Evolutionary conservation across 228 moss, liverwort and hornwort genomes (phyloP), one percentile per base, ranked within the genome.

Genomic region (Sphagnum magellanicum): DNA sequence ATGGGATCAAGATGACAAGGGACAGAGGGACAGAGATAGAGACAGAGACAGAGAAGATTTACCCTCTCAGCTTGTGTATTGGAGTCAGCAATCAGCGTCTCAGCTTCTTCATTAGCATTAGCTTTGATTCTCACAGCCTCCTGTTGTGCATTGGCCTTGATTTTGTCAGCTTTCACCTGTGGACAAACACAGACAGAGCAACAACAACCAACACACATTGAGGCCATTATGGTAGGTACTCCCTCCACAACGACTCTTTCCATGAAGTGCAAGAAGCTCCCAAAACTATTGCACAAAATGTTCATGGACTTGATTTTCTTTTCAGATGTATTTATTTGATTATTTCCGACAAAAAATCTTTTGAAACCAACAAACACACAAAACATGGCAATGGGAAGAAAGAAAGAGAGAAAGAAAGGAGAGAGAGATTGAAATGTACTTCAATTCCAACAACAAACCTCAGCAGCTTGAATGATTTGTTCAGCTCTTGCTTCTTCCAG

Each of bases 401-500:
- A 32, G 32, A 32, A 32, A 32, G 32, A 32, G 32, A 32, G 32
- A 3, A 32, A 32, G 32, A 32, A 32, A 32, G 32, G 0, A 32
- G 32, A 32, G 32, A 32, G 32, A 32, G 32, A 32, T 32, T 32
- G 32, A 32, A 32, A 32, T 32, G 32, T 32, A 32, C 32, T 32
- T 32, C 32, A 32, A 32, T 32, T 32, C 50, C 9, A 49, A 4
- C 50, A 15, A 60, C 48, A 8, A 63, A 92, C 95, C 87, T 85
- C 85, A 53, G 92, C 85, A 13, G 63, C 50, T 61, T 78, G 77
- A 63, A 85, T 76, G 16, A 84, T 71, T 60, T 69, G 57, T 8
- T 90, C 87, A 57, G 92, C 95, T 64, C 87, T 83, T 63, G 79
- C 79, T 50, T 92, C 95, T 75, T 95, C 90, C 53, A 83, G 90